Conservation (phyloP, 225 moss, liverwort and hornwort genomes). For the Neckera pumila region DNA sequence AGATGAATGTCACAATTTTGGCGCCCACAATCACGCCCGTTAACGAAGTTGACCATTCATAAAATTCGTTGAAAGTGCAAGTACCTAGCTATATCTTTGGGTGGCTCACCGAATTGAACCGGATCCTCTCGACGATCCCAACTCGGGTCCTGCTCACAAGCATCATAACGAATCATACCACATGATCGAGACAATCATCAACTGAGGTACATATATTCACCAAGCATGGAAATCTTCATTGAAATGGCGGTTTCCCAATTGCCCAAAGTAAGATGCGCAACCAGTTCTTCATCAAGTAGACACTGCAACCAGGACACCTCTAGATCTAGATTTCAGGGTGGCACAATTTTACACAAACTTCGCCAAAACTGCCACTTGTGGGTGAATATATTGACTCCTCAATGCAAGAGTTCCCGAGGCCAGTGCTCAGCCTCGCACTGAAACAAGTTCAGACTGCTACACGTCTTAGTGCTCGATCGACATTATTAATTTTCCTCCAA, state of each 20-base stretch:
- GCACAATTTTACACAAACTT: background rate
- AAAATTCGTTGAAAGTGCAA: background rate
- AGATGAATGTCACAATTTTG: background rate
- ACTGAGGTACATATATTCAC: background rate
- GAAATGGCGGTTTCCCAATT: background rate
- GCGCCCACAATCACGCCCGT: background rate
- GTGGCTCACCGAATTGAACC: background rate
- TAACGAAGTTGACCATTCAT: background rate
- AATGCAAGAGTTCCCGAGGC: too few relatives aligned
- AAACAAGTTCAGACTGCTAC: background rate
- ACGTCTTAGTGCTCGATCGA: background rate
- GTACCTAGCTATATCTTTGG: background rate
- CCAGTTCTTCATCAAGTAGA: background rate
- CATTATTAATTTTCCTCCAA: background rate
- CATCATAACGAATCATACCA: background rate
- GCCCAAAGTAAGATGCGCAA: background rate
- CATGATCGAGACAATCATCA: background rate
- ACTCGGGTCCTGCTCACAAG: background rate
- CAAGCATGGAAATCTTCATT: background rate
- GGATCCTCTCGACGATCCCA: background rate
- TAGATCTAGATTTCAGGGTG: background rate
- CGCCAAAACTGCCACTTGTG: background rate
- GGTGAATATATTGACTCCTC: background rate
- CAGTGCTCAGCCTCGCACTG: background rate
- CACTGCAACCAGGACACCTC: background rate